Conservation (phyloP, 2,329 filamentous ascomycete genomes). For the Colletotrichum agaves region DNA sequence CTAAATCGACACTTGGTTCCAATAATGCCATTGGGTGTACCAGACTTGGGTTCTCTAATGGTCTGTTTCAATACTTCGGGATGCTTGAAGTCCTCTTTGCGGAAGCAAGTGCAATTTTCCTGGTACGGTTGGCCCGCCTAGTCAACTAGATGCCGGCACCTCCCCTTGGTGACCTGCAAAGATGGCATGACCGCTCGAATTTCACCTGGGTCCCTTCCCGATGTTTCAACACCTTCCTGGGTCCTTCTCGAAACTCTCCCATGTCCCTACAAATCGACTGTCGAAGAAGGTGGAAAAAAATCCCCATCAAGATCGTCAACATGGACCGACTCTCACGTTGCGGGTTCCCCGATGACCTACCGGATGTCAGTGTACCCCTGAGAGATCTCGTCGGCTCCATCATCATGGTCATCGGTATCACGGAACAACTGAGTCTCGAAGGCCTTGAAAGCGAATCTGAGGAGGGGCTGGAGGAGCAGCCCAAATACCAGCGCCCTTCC, state of each 20-base stretch:
- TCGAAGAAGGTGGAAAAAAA: no score
- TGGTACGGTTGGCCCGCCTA: background rate
- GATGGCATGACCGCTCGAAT: background rate
- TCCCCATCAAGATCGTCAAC: background rate
- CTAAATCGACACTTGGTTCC: background rate
- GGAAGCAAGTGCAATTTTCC: background rate
- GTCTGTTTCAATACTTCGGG: background rate
- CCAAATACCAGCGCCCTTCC: constrained; percentile 1
- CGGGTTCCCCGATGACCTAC: constrained; percentile 10
- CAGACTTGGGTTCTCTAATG: background rate
- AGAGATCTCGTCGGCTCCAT: constrained; percentile 18
- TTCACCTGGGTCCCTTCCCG: background rate
- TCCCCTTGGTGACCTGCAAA: background rate
- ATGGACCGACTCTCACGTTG: background rate
- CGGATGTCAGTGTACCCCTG: background rate
- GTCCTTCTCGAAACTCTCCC: background rate
- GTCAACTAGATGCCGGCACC: background rate
- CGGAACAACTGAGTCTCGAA: constrained; percentile 12
- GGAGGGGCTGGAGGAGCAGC: background rate
- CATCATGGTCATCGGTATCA: constrained; percentile 11
- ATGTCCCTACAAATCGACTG: no score
- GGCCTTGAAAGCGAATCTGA: background rate
- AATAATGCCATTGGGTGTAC: background rate
- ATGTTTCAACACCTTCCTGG: background rate
- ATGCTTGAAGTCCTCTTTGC: background rate